Conservation (phyloP, 1,284 basidiomycete species). For the Ceratobasidium sp. region DNA sequence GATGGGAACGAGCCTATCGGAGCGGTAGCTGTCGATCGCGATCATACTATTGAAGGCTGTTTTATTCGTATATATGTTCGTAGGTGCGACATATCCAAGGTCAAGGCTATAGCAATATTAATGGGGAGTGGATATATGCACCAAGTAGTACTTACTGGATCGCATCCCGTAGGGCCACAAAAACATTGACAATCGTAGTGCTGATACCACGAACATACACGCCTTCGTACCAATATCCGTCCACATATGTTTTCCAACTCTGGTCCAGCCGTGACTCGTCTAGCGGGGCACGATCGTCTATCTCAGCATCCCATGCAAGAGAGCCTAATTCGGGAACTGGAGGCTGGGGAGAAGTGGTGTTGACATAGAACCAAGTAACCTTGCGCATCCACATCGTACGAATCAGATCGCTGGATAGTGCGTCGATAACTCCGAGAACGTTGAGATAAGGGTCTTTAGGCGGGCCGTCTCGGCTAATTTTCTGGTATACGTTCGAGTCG, state of each 20-base stretch:
- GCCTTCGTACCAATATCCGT: slow-evolving; percentile 6
- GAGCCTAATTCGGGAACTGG: not conserved
- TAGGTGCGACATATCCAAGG: not conserved
- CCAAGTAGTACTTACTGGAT: slow-evolving; percentile 4
- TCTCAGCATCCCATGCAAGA: not conserved
- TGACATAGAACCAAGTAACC: not conserved
- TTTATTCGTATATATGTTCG: not conserved
- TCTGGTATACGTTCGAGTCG: not conserved
- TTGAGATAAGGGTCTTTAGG: not conserved
- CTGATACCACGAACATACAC: not conserved
- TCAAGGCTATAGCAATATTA: not conserved
- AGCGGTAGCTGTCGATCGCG: not conserved
- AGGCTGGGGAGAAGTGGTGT: not conserved
- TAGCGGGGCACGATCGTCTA: not conserved
- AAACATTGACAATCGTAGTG: not conserved
- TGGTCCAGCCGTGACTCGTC: not conserved
- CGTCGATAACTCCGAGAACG: slow-evolving; percentile 8
- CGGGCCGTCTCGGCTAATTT: not conserved
- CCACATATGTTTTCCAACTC: slow-evolving; percentile 2
- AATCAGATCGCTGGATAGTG: not conserved
- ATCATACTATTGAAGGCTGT: not conserved
- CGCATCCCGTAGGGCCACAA: slow-evolving; percentile 14
- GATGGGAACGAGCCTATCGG: not conserved
- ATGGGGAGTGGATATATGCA: not conserved
- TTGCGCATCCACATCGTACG: not conserved